Percentiles rank a stretch among this genome's conserved stretches.
Conservation (phyloP, 2,329 filamentous ascomycete species). For the Macrophomina phaseolina region DNA sequence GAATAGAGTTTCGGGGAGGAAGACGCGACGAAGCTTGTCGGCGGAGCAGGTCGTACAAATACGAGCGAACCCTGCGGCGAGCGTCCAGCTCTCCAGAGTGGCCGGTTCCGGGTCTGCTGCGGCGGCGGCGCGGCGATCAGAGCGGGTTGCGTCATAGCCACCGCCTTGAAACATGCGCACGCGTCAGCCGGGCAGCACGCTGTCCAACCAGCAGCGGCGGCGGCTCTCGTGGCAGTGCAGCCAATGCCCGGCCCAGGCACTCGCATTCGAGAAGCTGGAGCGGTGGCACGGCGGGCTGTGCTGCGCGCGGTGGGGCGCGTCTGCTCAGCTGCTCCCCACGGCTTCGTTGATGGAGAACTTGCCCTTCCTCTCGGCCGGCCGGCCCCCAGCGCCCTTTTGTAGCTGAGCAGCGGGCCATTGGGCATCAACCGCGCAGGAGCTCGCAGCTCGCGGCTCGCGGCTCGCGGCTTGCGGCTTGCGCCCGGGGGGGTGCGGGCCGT, state of each 20-base stretch:
- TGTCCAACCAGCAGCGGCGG: background rate
- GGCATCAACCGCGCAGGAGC: background rate
- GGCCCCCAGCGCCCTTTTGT: background rate
- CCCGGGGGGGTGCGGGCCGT: background rate
- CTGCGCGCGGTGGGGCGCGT: background rate
- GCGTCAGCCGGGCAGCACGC: background rate
- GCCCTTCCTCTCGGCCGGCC: background rate
- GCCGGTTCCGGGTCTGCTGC: constrained; percentile 1
- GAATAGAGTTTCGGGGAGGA: constrained; percentile 15
- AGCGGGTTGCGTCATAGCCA: constrained; percentile 18
- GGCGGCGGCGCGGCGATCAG: background rate
- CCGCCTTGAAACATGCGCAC: constrained; percentile 13
- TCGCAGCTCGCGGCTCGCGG: background rate
- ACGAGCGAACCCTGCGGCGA: background rate
- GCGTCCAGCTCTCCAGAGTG: background rate
- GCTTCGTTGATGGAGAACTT: background rate
- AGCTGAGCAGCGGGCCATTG: background rate
- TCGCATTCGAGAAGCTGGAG: background rate
- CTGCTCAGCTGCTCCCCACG: background rate
- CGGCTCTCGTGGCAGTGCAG: constrained; percentile 2
- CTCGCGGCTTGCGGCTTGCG: no score
- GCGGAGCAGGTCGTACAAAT: constrained; percentile 18
- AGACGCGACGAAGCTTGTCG: background rate
- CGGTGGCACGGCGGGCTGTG: background rate
- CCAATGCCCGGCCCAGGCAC: background rate